These are phyloP conservation scores for Coniella vitis DNA, from an alignment of 2,329 filamentous ascomycete genomes.

Conservation along the genomic window DNA sequence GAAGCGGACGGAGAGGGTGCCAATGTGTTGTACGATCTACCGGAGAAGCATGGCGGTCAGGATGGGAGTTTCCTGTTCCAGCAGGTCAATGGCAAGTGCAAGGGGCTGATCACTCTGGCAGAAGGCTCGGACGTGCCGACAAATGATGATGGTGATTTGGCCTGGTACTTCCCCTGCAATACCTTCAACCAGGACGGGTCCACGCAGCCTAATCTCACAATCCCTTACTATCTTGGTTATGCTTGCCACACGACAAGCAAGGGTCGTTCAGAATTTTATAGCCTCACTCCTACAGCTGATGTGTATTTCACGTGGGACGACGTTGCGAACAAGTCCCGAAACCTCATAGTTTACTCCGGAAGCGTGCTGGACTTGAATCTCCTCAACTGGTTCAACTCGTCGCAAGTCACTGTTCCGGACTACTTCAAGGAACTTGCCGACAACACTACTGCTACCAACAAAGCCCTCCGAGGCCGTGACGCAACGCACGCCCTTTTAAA, in stretches of 20 bases:
- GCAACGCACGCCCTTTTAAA: conserved; percentile 83
- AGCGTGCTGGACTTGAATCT: conserved; percentile 87
- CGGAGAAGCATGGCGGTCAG: conserved; percentile 73
- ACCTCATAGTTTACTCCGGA: conserved; percentile 89
- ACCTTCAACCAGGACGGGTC: conserved; percentile 93
- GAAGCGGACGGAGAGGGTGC: conserved; percentile 42
- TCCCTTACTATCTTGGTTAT: conserved; percentile 75
- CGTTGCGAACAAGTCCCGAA: conserved; percentile 79
- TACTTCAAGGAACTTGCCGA: conserved; percentile 76
- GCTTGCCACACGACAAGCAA: conserved; percentile 72
- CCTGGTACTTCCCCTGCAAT: conserved; percentile 95
- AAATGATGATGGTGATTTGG: conserved; percentile 64
- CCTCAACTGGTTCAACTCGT: conserved; percentile 80
- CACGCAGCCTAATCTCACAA: conserved; percentile 64
- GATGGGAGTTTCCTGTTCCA: conserved; percentile 98
- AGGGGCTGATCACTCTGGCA: conserved; percentile 72
- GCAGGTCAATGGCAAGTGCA: conserved; percentile 96
- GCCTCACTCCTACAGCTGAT: conserved; percentile 64
- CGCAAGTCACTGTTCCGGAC: conserved; percentile 67
- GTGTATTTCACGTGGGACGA: conserved; percentile 97
- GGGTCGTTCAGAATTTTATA: conserved; percentile 71
- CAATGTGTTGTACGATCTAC: conserved; percentile 84
- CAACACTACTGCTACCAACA: conserved; percentile 52
- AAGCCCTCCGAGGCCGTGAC: conserved; percentile 71
- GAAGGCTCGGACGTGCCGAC: conserved; percentile 71